Percentiles rank a stretch among this genome's conserved stretches.
These are phyloP conservation scores for Brettanomyces naardenensis DNA, from an alignment of 805 yeast species.

Conservation along the genomic window DNA sequence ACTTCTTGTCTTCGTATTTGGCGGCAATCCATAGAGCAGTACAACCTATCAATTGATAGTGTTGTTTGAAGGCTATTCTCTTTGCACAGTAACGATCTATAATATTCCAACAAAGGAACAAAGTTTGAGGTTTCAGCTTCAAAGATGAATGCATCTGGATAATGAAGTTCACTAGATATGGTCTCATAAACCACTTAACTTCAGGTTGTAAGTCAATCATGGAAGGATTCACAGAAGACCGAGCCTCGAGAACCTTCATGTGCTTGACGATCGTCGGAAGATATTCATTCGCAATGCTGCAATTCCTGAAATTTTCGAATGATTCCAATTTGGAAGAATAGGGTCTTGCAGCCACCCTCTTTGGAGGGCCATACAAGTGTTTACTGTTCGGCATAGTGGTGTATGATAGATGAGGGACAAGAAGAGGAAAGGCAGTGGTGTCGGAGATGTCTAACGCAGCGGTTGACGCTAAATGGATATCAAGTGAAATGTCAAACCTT, in stretches of 20 bases:
- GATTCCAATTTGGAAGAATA: constrained; percentile 39
- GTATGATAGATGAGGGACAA: neutral
- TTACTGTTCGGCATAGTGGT: neutral
- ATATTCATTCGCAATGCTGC: constrained; percentile 36
- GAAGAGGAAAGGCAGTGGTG: neutral
- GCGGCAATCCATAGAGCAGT: constrained; percentile 92
- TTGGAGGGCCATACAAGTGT: constrained; percentile 28
- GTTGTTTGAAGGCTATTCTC: constrained; percentile 76
- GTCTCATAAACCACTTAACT: constrained; percentile 64
- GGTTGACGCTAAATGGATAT: too few species aligned
- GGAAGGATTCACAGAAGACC: constrained; percentile 33
- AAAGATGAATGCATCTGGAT: constrained; percentile 55
- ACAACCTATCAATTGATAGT: constrained; percentile 83
- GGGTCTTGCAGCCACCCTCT: constrained; percentile 19
- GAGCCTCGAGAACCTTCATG: constrained; percentile 32
- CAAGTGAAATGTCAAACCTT: too few species aligned
- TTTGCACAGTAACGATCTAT: constrained; percentile 90
- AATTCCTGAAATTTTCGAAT: constrained; percentile 39
- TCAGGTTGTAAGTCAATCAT: constrained; percentile 86
- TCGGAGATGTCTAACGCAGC: too few species aligned
- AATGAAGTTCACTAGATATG: constrained; percentile 69
- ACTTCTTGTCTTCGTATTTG: constrained; percentile 60
- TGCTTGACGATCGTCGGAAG: constrained; percentile 29
- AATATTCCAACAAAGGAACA: constrained; percentile 60
- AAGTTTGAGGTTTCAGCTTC: constrained; percentile 60